Conservation (phyloP, 345 rosid species). For the Corchorus capsularis region DNA sequence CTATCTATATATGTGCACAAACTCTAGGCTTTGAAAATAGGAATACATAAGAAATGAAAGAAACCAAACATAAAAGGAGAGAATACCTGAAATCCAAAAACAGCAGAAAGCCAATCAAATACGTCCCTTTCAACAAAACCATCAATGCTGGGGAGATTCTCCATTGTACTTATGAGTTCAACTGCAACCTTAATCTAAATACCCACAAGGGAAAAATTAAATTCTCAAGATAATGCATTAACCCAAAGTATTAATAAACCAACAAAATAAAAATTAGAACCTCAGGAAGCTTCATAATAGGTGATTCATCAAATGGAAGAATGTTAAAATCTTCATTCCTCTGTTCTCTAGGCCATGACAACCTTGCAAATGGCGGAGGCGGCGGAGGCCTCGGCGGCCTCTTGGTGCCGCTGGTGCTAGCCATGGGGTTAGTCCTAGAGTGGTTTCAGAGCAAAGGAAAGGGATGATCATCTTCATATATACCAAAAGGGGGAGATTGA, state of each 20-base stretch:
- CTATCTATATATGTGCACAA: background rate
- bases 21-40: background rate
- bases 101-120: constrained; percentile 85
- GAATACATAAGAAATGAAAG: background rate
- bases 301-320: constrained; percentile 76
- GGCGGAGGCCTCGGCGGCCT: background rate
- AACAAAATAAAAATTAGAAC: constrained; percentile 40
- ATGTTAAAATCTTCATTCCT: constrained; percentile 64
- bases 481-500: background rate
- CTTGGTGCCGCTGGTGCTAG: constrained; percentile 13
- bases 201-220: background rate
- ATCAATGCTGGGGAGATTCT: constrained; percentile 55
- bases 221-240: background rate
- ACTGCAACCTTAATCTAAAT: constrained; percentile 76
- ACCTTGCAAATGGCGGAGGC: background rate
- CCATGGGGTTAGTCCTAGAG: background rate
- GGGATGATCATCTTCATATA: background rate
- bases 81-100: constrained; percentile 88
- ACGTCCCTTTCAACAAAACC: constrained; percentile 43
- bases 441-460: constrained; percentile 3
- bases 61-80: background rate
- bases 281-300: constrained; percentile 87
- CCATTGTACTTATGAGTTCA: constrained; percentile 56
- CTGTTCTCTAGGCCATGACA: background rate
- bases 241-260: constrained; percentile 9